Percentiles rank a stretch among this genome's conserved stretches.
Evolutionary conservation across 331 rosid genomes (phyloP).

Genomic region (Arachis monticola): DNA sequence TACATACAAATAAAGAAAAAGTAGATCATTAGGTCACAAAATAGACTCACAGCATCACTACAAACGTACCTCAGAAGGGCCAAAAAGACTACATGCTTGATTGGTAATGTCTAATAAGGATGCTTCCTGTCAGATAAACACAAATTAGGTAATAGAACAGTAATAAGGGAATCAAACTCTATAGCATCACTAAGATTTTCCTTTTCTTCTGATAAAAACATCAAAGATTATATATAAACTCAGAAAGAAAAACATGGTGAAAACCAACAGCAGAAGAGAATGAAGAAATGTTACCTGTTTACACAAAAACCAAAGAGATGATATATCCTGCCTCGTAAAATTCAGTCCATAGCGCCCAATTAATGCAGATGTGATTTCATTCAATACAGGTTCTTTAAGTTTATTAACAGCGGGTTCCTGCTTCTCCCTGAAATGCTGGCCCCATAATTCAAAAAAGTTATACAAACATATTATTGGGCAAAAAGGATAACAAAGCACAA

Average conservation of each 20-base stretch:
- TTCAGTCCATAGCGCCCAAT: conserved; percentile 62
- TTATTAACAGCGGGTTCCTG: conserved; percentile 80
- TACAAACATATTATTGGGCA: neutral
- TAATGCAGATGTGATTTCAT: conserved; percentile 67
- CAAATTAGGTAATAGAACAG: conserved; percentile 31
- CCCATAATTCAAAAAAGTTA: conserved; percentile 34
- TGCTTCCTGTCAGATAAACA: conserved; percentile 77
- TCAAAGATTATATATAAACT: conserved; percentile 22
- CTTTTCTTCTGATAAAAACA: no score
- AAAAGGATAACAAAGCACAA: neutral
- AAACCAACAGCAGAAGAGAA: conserved; percentile 18
- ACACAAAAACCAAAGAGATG: conserved; percentile 96
- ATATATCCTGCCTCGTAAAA: conserved; percentile 71
- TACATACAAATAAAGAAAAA: neutral
- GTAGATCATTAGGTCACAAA: conserved; percentile 20
- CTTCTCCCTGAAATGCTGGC: conserved; percentile 68
- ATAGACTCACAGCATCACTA: conserved; percentile 26
- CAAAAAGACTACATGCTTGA: conserved; percentile 85
- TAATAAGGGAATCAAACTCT: conserved; percentile 30
- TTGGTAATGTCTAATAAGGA: conserved; percentile 80
- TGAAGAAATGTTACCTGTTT: conserved; percentile 70
- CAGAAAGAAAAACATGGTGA: neutral
- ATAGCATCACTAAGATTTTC: neutral
- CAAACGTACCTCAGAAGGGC: conserved; percentile 71
- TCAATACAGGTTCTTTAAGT: conserved; percentile 77